Conservation (phyloP, 78 protist genomes). For the Dictyostelium brefeldianum region DNA sequence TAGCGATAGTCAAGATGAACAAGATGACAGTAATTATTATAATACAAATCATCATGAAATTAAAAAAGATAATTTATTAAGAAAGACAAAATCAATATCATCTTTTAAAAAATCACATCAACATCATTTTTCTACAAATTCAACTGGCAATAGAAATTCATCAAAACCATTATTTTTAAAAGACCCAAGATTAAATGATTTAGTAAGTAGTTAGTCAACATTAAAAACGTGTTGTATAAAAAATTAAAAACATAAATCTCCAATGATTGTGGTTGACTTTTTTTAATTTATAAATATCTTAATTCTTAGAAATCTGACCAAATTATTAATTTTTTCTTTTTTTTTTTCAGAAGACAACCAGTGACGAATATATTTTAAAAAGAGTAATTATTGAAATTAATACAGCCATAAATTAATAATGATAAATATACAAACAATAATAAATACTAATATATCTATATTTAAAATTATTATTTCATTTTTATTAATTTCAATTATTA, state of each 20-base stretch:
- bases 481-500: not conserved
- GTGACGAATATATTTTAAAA: constrained; percentile 22
- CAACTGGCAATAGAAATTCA: not conserved
- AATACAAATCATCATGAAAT: not conserved
- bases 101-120: not conserved
- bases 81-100: not conserved
- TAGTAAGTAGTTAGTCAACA: constrained; percentile 17
- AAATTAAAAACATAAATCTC: not conserved
- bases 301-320: not conserved
- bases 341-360: constrained; percentile 1
- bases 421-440: not conserved
- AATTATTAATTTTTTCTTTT: not conserved
- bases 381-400: constrained; percentile 1
- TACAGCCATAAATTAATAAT: not conserved
- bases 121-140: not conserved
- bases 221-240: not conserved
- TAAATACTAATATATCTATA: not conserved
- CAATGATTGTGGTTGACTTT: not conserved
- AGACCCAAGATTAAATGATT: constrained; percentile 46
- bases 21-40: not conserved
- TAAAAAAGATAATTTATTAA: not conserved
- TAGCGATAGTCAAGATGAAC: not conserved
- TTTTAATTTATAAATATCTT: not conserved
- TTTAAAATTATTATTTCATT: not conserved
- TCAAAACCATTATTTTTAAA: constrained; percentile 38